Percentiles rank a stretch among this genome's conserved stretches.
Evolutionary conservation across 371 early-diverging fungal genomes (phyloP).

Genomic region (Rhizopus stolonifer): DNA sequence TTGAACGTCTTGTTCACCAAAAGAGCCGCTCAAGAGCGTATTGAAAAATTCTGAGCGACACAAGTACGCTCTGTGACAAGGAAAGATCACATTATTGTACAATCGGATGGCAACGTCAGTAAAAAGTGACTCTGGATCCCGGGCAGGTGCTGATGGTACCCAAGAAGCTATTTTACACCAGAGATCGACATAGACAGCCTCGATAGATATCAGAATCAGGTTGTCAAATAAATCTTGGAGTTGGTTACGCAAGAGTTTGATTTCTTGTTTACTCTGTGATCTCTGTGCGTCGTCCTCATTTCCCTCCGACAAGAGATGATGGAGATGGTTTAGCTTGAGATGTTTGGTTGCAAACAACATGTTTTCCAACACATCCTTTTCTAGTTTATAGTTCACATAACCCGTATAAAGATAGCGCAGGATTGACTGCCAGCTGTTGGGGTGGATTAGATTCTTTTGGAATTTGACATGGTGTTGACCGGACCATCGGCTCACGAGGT

Average conservation of each 20-base stretch:
- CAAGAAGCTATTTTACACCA: neutral
- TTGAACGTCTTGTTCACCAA: conserved; percentile 33
- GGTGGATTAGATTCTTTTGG: conserved; percentile 23
- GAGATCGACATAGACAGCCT: conserved; percentile 1
- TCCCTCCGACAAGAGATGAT: conserved; percentile 15
- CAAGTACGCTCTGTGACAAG: conserved; percentile 32
- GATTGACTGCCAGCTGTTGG: conserved; percentile 28
- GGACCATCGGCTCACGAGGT: conserved; percentile 26
- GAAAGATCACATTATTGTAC: conserved; percentile 28
- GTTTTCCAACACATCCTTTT: conserved; percentile 17
- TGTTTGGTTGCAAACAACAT: conserved; percentile 31
- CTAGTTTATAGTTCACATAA: conserved; percentile 20
- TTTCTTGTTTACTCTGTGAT: conserved; percentile 24
- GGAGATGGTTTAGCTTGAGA: conserved; percentile 25
- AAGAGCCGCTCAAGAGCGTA: conserved; percentile 29
- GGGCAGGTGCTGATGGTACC: neutral
- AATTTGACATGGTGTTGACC: conserved; percentile 17
- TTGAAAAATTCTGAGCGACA: conserved; percentile 40
- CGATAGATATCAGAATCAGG: conserved; percentile 7
- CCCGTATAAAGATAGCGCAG: conserved; percentile 41
- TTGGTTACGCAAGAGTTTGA: conserved; percentile 30
- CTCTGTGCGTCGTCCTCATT: conserved; percentile 17
- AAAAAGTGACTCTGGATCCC: conserved; percentile 12
- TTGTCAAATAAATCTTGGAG: conserved; percentile 28
- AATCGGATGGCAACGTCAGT: conserved; percentile 34